Base-by-base conservation (phyloP, 2,329 filamentous ascomycete species). In the Fusarium sp. region DNA sequence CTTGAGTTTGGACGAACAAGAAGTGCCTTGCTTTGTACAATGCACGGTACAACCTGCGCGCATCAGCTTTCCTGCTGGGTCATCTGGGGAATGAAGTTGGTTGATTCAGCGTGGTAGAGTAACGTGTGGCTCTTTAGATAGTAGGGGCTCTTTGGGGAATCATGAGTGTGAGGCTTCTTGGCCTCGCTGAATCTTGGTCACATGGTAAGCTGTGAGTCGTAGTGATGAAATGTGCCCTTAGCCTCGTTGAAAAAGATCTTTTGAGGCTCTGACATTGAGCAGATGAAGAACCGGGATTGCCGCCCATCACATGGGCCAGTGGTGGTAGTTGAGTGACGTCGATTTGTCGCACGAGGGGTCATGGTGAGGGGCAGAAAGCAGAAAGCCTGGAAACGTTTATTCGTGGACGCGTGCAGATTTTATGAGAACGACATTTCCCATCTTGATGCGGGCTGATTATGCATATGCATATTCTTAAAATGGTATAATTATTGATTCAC, bases 291-390 rank as follows among this genome's bases (percentile, higher is more conserved):
- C 57, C 69, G 69, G 69, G 69, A 53, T 72, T 73, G 57, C 69
- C 69, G 57, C 66, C 65, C 38, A 72, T 73, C 69, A 72, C 69
- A 72, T 73, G 69, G 35, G 49, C 50, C 37, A 55, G 45, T 18
- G 33, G 66, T 70, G 61, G 49, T 20, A 54, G 54, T 57, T 52
- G 65, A 57, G 69, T 72, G 69, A 72, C 69, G 66, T 70, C 53
- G 60, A 60, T 54, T 48, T 37, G 66, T 73, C 23, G 69, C 61
- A 73, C 66, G 44, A 35, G 48, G 44, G 37, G 45, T 54, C 56
- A 66, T 60, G 42, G 30, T 40, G 59, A 60, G 60, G 69, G 54
- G 59, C 32, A 45, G 32, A 58, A 67, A 46, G 59, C 27, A 42
- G 30, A 42, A 64, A 44, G 54, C 49, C 50, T 48, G 26, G 20